A percentile compares a stretch with the other conserved stretches of the same genome.
phyloP scores from a whole-genome alignment of 2,329 filamentous ascomycete species.

The Parascedosporium putredinis region DNA sequence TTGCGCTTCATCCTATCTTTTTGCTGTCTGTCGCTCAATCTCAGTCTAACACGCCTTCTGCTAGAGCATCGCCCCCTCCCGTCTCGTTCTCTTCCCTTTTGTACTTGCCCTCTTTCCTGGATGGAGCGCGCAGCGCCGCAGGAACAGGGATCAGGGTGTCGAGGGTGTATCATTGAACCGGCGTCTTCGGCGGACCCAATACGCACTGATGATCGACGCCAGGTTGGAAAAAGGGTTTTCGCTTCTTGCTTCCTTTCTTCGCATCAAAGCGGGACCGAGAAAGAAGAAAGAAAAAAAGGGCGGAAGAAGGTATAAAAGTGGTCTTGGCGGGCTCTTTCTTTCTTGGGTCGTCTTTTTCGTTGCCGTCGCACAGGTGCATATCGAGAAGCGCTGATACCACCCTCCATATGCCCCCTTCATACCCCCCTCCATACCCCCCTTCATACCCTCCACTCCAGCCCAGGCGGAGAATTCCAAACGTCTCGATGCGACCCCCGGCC shows the following conservation, averaged over 20 bases:
- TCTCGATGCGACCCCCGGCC: conserved; percentile 1
- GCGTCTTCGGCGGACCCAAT: background rate
- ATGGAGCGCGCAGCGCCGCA: background rate
- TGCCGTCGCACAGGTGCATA: background rate
- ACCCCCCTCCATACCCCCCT: background rate
- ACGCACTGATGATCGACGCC: background rate
- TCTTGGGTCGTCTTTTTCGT: background rate
- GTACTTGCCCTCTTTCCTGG: background rate
- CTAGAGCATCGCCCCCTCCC: background rate
- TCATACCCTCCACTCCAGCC: background rate
- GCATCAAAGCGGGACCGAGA: no score
- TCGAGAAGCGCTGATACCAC: no score
- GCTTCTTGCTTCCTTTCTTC: background rate
- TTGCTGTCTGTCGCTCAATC: background rate
- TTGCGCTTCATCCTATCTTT: conserved; percentile 1
- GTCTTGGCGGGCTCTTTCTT: background rate
- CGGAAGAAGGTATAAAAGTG: background rate
- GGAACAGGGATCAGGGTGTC: background rate
- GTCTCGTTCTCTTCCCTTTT: background rate
- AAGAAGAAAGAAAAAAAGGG: background rate
- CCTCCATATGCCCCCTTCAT: no score
- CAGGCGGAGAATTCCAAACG: background rate
- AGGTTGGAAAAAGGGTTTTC: background rate
- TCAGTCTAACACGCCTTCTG: background rate
- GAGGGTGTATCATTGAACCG: background rate